phyloP scores from a whole-genome alignment of 2,329 filamentous ascomycete species.

The Corynespora cassiicola region DNA sequence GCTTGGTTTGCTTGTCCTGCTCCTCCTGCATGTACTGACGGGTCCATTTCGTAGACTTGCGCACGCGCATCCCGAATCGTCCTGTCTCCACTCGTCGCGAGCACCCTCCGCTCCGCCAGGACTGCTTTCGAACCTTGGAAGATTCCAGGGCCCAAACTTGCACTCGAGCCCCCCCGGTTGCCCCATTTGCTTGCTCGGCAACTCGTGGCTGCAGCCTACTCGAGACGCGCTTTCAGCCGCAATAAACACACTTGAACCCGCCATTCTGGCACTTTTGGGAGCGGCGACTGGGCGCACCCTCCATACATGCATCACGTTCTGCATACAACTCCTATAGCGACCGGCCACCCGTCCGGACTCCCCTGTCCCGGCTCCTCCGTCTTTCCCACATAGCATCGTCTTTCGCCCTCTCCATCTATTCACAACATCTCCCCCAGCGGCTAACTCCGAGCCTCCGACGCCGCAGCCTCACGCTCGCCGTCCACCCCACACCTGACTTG shows the following conservation, averaged over 20 bases:
- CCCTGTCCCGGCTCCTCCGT: constrained; percentile 26
- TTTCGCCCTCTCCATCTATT: too few species aligned
- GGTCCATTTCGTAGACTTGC: not conserved
- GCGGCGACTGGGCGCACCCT: constrained; percentile 59
- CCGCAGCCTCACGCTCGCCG: constrained; percentile 12
- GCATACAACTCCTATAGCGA: constrained; percentile 22
- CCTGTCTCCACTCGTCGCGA: not conserved
- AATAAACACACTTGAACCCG: too few species aligned
- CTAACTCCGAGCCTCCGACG: too few species aligned
- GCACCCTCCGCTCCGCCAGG: constrained; percentile 36
- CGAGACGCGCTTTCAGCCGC: not conserved
- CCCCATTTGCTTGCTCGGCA: constrained; percentile 17
- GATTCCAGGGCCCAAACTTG: constrained; percentile 16
- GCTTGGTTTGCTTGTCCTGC: not conserved
- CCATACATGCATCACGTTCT: constrained; percentile 52
- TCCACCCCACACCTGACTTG: constrained; percentile 1
- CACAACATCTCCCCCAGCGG: too few species aligned
- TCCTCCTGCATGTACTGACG: not conserved
- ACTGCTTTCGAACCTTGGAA: constrained; percentile 22
- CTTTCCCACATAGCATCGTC: constrained; percentile 36
- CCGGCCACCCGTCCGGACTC: constrained; percentile 22
- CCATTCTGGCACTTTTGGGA: constrained; percentile 31
- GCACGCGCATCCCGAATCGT: not conserved
- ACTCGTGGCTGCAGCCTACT: not conserved
- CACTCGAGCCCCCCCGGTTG: constrained; percentile 15